These are phyloP conservation scores for Wolfiporia cocos DNA, from an alignment of 1,284 basidiomycete genomes.

Conservation along the genomic window DNA sequence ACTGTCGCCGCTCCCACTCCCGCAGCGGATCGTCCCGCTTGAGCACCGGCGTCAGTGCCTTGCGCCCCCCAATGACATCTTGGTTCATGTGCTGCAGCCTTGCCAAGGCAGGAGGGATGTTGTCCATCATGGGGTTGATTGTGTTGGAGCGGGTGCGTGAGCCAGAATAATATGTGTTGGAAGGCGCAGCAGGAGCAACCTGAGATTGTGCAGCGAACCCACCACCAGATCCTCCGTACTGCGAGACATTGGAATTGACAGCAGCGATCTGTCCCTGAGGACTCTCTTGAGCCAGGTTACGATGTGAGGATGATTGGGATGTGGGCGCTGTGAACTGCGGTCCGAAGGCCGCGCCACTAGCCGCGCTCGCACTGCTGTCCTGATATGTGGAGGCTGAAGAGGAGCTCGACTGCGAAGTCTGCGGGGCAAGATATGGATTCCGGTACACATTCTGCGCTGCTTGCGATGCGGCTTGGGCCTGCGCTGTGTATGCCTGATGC, in stretches of 20 bases:
- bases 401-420: conserved; percentile 27
- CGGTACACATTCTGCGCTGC: conserved; percentile 61
- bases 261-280: conserved; percentile 43
- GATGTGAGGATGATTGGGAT: conserved; percentile 22
- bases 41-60: conserved; percentile 81
- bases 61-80: conserved; percentile 76
- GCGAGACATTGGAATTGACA: conserved; percentile 31
- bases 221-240: conserved; percentile 33
- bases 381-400: conserved; percentile 18
- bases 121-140: conserved; percentile 83
- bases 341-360: conserved; percentile 17
- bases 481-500: conserved; percentile 90
- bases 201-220: conserved; percentile 26
- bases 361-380: conserved; percentile 14
- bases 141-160: conserved; percentile 81
- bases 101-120: conserved; percentile 87
- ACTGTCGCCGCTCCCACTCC: conserved; percentile 83
- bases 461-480: conserved; percentile 64
- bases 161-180: conserved; percentile 59
- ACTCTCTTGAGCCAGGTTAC: conserved; percentile 37
- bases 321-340: conserved; percentile 26
- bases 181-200: conserved; percentile 47
- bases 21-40: conserved; percentile 87
- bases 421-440: conserved; percentile 65
- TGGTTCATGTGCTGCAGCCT: conserved; percentile 85